phyloP scores from a whole-genome alignment of 352 stramenopile species.

The Phytophthora palmivora region DNA sequence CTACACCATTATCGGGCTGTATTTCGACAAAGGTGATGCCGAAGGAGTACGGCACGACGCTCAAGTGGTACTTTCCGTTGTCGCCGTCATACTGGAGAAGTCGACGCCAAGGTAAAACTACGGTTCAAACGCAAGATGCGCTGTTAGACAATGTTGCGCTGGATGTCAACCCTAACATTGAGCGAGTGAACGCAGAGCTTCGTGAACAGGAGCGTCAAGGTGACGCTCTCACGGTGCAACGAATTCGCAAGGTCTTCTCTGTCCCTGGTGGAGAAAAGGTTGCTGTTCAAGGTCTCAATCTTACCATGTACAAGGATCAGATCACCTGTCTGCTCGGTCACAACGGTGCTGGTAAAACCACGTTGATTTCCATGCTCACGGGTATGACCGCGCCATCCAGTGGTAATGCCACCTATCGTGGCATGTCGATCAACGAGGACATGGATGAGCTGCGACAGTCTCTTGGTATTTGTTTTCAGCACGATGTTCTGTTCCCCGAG shows the following conservation, averaged over 20 bases:
- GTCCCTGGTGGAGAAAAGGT: conserved; percentile 68
- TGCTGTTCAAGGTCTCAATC: conserved; percentile 75
- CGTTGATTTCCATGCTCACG: conserved; percentile 90
- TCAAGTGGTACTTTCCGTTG: conserved; percentile 93
- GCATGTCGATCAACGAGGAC: conserved; percentile 71
- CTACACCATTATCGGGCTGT: conserved; percentile 90
- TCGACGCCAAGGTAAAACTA: conserved; percentile 5
- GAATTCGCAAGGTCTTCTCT: conserved; percentile 63
- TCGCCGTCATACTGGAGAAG: conserved; percentile 52
- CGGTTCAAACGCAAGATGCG: conserved; percentile 13
- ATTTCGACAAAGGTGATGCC: conserved; percentile 92
- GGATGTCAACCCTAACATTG: conserved; percentile 41
- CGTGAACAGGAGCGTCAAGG: conserved; percentile 38
- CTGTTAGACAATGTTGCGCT: conserved; percentile 33
- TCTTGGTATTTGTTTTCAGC: conserved; percentile 80
- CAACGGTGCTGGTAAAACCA: conserved; percentile 91
- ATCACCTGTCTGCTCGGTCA: conserved; percentile 92
- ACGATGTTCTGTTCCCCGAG: conserved; percentile 63
- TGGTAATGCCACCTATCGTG: conserved; percentile 68
- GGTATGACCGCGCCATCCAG: conserved; percentile 64
- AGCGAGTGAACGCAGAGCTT: conserved; percentile 44
- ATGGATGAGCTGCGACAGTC: conserved; percentile 68
- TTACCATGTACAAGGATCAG: conserved; percentile 90
- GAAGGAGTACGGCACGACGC: conserved; percentile 86
- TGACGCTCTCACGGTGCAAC: conserved; percentile 42